Evolutionary conservation across 1,284 basidiomycete species (phyloP).

Genomic region (Ganoderma lingzhi): DNA sequence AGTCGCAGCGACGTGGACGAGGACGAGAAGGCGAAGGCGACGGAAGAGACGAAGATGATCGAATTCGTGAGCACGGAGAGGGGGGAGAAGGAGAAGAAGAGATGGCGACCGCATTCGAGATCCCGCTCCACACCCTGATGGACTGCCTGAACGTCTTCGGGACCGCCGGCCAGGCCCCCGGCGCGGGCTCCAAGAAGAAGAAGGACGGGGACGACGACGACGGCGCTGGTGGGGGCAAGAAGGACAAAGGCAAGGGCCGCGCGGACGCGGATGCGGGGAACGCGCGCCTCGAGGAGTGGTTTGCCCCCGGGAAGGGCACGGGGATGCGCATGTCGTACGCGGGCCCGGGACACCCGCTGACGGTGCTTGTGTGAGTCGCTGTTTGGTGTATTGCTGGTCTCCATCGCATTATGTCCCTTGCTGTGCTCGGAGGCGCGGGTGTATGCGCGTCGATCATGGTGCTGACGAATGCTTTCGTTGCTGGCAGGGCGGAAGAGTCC

Average conservation of each 20-base stretch:
- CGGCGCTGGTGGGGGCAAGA: slow-evolving; percentile 35
- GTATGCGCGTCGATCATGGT: slow-evolving; percentile 1
- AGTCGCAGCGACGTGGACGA: slow-evolving; percentile 18
- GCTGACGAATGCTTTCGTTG: neutral
- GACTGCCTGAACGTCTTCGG: slow-evolving; percentile 95
- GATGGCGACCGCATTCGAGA: slow-evolving; percentile 72
- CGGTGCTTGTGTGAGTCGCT: slow-evolving; percentile 71
- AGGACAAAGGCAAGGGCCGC: slow-evolving; percentile 59
- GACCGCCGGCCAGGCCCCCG: slow-evolving; percentile 61
- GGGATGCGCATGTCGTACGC: slow-evolving; percentile 87
- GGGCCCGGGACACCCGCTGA: slow-evolving; percentile 83
- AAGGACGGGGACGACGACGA: slow-evolving; percentile 26
- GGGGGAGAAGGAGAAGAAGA: slow-evolving; percentile 36
- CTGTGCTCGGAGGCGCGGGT: slow-evolving; percentile 13
- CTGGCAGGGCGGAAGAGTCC: slow-evolving; percentile 79
- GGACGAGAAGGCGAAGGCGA: slow-evolving; percentile 18
- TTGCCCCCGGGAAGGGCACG: slow-evolving; percentile 70
- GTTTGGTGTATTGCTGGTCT: neutral
- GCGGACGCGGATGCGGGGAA: slow-evolving; percentile 44
- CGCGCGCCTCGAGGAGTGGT: slow-evolving; percentile 59
- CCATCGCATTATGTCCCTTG: slow-evolving; percentile 43
- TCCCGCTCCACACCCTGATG: slow-evolving; percentile 83
- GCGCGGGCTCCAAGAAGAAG: slow-evolving; percentile 55
- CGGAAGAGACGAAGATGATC: neutral
- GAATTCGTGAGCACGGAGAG: neutral